Evolutionary conservation across 2,329 filamentous ascomycete genomes (phyloP).

Genomic region (Diaporthe citrichinensis): DNA sequence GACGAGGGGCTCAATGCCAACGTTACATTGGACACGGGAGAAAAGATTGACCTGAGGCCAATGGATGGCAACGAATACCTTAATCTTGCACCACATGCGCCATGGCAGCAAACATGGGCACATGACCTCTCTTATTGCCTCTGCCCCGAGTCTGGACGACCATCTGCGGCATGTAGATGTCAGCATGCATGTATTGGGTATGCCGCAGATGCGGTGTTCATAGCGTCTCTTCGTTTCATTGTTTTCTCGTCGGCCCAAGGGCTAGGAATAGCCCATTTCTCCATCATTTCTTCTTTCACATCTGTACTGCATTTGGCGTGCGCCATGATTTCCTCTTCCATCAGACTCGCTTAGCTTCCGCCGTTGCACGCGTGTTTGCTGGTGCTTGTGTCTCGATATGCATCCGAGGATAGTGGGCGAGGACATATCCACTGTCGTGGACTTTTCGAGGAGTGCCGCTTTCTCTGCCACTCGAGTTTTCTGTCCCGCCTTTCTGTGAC

Average conservation of each 20-base stretch:
- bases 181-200: neutral
- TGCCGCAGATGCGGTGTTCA: slow-evolving; percentile 3
- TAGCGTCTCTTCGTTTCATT: neutral
- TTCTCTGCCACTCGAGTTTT: neutral
- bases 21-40: slow-evolving; percentile 23
- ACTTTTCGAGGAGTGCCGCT: neutral
- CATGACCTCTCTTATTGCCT: slow-evolving; percentile 14
- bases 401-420: neutral
- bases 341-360: neutral
- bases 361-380: neutral
- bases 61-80: neutral
- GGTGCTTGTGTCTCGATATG: slow-evolving; percentile 1
- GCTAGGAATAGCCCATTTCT: neutral
- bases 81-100: slow-evolving; percentile 12
- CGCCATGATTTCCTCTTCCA: slow-evolving; percentile 8
- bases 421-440: neutral
- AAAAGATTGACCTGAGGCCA: neutral
- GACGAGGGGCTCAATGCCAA: slow-evolving; percentile 10
- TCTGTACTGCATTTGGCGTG: slow-evolving; percentile 5
- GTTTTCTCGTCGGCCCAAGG: neutral
- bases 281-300: neutral
- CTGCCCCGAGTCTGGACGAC: neutral
- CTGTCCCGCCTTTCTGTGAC: neutral
- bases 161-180: neutral
- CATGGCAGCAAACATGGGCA: slow-evolving; percentile 30